phyloP scores from a whole-genome alignment of 2,329 filamentous ascomycete genomes.

The Pseudocercospora vitis region DNA sequence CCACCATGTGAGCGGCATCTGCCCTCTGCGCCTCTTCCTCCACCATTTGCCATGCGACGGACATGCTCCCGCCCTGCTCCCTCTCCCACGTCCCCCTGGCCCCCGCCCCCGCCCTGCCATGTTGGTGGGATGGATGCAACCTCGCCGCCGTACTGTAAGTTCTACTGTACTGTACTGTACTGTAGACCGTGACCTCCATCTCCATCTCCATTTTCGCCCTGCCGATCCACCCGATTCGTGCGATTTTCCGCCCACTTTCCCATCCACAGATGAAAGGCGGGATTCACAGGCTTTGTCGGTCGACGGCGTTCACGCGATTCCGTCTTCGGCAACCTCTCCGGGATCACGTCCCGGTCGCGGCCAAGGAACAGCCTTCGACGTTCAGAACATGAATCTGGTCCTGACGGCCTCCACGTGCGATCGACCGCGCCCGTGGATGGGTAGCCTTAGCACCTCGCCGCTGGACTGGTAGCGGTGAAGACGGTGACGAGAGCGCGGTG shows the following conservation, averaged over 20 bases:
- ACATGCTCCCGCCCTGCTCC: not conserved
- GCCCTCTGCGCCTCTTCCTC: not conserved
- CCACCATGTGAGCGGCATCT: conserved; percentile 7
- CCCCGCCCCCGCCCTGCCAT: not conserved
- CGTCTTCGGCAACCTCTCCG: conserved; percentile 2
- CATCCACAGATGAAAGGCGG: not conserved
- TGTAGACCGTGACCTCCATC: too few species aligned
- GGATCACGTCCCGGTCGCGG: not conserved
- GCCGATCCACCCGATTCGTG: not conserved
- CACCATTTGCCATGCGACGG: conserved; percentile 8
- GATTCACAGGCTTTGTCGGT: not conserved
- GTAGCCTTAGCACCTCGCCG: too few species aligned
- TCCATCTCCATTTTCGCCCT: not conserved
- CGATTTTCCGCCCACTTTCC: not conserved
- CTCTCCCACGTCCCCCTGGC: too few species aligned
- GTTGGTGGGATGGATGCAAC: conserved; percentile 2
- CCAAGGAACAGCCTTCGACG: not conserved
- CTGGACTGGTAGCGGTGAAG: too few species aligned
- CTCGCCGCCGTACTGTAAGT: not conserved
- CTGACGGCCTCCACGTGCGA: too few species aligned
- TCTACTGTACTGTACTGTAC: not conserved
- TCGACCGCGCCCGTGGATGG: too few species aligned
- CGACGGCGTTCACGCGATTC: not conserved
- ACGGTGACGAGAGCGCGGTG: too few species aligned
- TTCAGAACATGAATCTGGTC: too few species aligned